Evolutionary conservation across 2,329 filamentous ascomycete species (phyloP), one percentile per base, ranked within the genome.

Genomic region (Neurospora crassa): DNA sequence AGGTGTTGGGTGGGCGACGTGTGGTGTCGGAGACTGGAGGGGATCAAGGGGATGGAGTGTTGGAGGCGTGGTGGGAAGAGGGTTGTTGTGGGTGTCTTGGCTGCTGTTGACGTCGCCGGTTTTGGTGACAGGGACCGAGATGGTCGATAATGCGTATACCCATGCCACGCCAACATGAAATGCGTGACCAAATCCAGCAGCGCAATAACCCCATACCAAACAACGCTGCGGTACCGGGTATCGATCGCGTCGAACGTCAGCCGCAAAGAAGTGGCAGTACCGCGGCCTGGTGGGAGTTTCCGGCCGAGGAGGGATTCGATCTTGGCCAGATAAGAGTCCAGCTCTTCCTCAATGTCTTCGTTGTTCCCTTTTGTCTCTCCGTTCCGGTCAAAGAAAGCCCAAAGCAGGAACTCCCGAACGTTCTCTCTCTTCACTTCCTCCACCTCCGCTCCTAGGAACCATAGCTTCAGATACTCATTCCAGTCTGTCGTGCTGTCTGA

Each of bases 371-470:
- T 76, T 3, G 53, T 63, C 34, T 43, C 40, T 20, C 40, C 67
- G 20, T 73, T 73, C 40, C 75, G 76, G 68, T 90, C 88, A 72
- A 90, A 87, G 76, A 92, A 88, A 1, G 87, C 89, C 91, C 91
- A 93, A 10, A 86, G 82, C 29, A 91, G 78, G 75, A 91, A 92
- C 73, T 91, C 88, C 74, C 84, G 85, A 69, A 92, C 79, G 75
- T 92, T 91, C n/a, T 92, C 89, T n/a, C 86, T 82, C 67, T 85
- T 83, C 70, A 93, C 88, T 42, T 90, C 88, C 20, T 82, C 78
- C 1, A 82, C 71, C 11, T 85, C 81, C 1, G 89, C 87, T 41
- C 86, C 87, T n/a, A 89, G 82, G 74, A 92, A 92, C 91, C 91
- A 93, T 72, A 84, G 83, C 68, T 81, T 83, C 59, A 93, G 74